These are phyloP conservation scores for Reticulascus tulasneorum DNA, from an alignment of 2,329 filamentous ascomycete genomes.

Conservation along the genomic window DNA sequence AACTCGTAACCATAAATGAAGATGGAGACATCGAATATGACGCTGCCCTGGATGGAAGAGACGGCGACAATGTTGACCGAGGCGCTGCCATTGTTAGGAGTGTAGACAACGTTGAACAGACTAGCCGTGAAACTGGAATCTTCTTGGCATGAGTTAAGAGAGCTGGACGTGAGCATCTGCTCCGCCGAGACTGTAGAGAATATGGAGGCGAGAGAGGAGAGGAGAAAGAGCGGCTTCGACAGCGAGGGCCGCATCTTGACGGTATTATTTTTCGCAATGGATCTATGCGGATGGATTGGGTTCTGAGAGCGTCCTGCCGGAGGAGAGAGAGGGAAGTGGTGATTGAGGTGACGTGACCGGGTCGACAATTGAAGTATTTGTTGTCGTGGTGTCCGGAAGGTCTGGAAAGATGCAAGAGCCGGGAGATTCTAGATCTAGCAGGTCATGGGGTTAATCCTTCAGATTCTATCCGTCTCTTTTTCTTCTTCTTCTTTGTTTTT, in stretches of 20 bases:
- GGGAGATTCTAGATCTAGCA: conserved; percentile 11
- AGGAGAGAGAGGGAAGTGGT: not conserved
- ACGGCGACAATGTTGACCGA: conserved; percentile 74
- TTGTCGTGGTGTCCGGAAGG: no score
- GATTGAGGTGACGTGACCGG: no score
- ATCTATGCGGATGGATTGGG: not conserved
- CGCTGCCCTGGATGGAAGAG: conserved; percentile 76
- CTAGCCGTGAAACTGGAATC: conserved; percentile 84
- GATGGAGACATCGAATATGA: conserved; percentile 71
- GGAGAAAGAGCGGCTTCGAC: conserved; percentile 39
- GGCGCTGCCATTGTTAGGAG: conserved; percentile 69
- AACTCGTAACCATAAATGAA: conserved; percentile 79
- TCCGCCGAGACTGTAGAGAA: conserved; percentile 52
- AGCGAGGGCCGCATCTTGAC: conserved; percentile 44
- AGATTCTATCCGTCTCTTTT: no score
- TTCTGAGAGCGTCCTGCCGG: no score
- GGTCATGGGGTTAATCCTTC: conserved; percentile 7
- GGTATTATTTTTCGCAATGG: conserved; percentile 10
- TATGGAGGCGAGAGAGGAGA: conserved; percentile 40
- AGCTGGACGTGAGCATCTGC: conserved; percentile 72
- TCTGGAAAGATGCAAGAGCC: no score
- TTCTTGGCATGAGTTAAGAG: conserved; percentile 78
- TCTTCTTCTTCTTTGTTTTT: no score
- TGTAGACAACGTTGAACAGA: conserved; percentile 81
- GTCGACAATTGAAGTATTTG: no score